These are phyloP conservation scores for Cryptococcus deneoformans DNA, from an alignment of 1,284 basidiomycete species.

Conservation along the genomic window DNA sequence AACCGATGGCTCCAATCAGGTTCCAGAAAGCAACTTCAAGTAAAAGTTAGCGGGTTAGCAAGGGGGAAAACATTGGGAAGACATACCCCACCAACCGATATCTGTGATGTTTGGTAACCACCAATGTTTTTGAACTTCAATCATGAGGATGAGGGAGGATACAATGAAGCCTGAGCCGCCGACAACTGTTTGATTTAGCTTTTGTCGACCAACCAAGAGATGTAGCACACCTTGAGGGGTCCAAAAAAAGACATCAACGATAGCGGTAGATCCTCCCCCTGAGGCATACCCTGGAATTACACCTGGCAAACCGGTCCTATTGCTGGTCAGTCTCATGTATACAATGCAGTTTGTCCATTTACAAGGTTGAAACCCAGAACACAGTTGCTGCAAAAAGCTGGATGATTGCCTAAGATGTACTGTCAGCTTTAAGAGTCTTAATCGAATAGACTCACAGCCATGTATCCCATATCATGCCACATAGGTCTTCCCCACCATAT, in stretches of 20 bases:
- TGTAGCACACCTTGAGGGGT: slow-evolving; percentile 46
- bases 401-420: slow-evolving; percentile 46
- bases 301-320: slow-evolving; percentile 56
- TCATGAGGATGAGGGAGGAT: slow-evolving; percentile 56
- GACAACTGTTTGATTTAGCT: slow-evolving; percentile 52
- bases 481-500: slow-evolving; percentile 48
- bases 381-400: slow-evolving; percentile 58
- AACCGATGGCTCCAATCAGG: slow-evolving; percentile 58
- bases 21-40: slow-evolving; percentile 56
- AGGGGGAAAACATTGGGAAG: not conserved
- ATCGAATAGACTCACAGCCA: slow-evolving; percentile 40
- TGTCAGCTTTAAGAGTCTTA: not conserved
- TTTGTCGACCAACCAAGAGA: not conserved
- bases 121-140: slow-evolving; percentile 59
- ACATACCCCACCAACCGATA: slow-evolving; percentile 56
- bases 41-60: not conserved
- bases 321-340: not conserved
- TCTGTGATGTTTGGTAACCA: slow-evolving; percentile 46
- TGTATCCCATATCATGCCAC: slow-evolving; percentile 59
- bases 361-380: slow-evolving; percentile 60
- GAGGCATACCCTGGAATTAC: slow-evolving; percentile 52
- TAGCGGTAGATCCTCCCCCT: slow-evolving; percentile 34
- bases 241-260: slow-evolving; percentile 53
- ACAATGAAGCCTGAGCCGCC: slow-evolving; percentile 60
- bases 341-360: slow-evolving; percentile 1